Evolutionary conservation across 352 stramenopile species (phyloP).

Genomic region (Phytopythium sindhum): DNA sequence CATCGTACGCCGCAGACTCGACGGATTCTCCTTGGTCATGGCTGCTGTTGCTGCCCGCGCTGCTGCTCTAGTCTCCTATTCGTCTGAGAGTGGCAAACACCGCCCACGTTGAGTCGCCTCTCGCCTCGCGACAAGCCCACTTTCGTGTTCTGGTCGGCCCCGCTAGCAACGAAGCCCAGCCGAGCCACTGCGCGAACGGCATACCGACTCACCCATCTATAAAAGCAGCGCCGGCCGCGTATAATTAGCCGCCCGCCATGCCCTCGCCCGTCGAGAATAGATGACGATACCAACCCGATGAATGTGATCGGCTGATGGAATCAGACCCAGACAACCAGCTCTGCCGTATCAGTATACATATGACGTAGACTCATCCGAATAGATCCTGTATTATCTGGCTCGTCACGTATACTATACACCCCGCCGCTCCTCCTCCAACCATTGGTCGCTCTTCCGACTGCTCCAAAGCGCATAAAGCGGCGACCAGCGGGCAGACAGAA

Average conservation of each 20-base stretch:
- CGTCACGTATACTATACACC: not conserved
- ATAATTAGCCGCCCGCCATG: not conserved
- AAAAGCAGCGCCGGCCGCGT: not conserved
- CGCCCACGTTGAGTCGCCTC: not conserved
- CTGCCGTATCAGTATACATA: not conserved
- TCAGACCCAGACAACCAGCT: not conserved
- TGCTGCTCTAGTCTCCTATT: not conserved
- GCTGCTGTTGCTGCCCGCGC: not conserved
- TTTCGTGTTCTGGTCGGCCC: not conserved
- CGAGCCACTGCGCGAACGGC: not conserved
- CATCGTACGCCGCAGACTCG: constrained; percentile 71
- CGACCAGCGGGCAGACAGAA: not conserved
- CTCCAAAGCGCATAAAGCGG: not conserved
- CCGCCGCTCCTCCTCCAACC: constrained; percentile 5
- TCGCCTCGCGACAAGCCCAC: not conserved
- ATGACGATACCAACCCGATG: not conserved
- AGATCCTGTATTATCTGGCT: not conserved
- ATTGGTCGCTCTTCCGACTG: not conserved
- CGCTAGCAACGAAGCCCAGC: not conserved
- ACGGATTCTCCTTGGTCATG: constrained; percentile 26
- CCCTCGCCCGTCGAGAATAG: not conserved
- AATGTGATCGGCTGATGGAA: too few species aligned
- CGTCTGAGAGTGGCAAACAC: not conserved
- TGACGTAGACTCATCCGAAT: not conserved
- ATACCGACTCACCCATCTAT: not conserved